Conservation (phyloP, 371 early-diverging fungal genomes). For the Circinella umbellata region DNA sequence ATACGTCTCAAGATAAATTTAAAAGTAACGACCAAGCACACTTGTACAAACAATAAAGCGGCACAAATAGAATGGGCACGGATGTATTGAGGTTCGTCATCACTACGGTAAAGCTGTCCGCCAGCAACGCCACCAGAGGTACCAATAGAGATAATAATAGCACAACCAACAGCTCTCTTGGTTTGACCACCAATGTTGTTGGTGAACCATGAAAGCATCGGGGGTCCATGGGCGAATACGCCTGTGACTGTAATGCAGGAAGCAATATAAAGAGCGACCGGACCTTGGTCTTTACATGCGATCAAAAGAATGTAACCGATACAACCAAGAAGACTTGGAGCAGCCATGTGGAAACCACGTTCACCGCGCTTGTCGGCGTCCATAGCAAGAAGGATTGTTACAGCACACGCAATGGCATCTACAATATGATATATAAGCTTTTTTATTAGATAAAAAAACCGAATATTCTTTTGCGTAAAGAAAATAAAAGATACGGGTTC, state of each 20-base stretch:
- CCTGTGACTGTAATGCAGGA: slow-evolving; percentile 59
- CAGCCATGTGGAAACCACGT: slow-evolving; percentile 67
- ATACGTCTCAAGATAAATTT: slow-evolving; percentile 50
- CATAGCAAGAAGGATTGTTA: slow-evolving; percentile 62
- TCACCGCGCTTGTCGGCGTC: slow-evolving; percentile 67
- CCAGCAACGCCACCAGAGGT: slow-evolving; percentile 59
- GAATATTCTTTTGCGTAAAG: no score
- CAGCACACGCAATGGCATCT: slow-evolving; percentile 43
- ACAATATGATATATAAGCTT: no score
- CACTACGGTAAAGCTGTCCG: slow-evolving; percentile 63
- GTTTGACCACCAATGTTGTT: slow-evolving; percentile 69
- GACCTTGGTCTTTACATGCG: slow-evolving; percentile 27
- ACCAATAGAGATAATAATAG: slow-evolving; percentile 65
- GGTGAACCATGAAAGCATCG: slow-evolving; percentile 67
- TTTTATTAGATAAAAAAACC: not conserved
- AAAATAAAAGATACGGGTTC: no score
- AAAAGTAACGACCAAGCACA: slow-evolving; percentile 42
- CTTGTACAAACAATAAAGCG: slow-evolving; percentile 44
- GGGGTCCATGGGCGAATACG: slow-evolving; percentile 61
- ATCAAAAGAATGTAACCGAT: slow-evolving; percentile 71
- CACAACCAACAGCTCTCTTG: slow-evolving; percentile 66
- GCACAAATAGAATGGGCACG: slow-evolving; percentile 52
- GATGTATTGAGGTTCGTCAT: slow-evolving; percentile 62
- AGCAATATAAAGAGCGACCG: slow-evolving; percentile 49
- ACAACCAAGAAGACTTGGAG: slow-evolving; percentile 62